Evolutionary conservation across 805 yeast species (phyloP).

Genomic region (Clavispora vitiphila): DNA sequence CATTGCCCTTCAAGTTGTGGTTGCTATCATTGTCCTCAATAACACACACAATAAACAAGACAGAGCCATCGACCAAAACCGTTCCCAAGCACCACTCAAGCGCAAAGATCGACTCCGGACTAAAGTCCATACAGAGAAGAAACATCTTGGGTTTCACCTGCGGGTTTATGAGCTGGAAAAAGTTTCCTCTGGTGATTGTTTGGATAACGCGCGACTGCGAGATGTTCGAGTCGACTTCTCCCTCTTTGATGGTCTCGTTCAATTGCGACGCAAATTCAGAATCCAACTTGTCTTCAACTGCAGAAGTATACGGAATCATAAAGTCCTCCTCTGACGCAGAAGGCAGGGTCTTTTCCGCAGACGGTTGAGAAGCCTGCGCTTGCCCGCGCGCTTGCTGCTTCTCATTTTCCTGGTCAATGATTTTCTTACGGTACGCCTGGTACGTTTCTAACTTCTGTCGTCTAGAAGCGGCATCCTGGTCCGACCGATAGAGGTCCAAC

Average conservation of each 20-base stretch:
- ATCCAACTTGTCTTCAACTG: constrained; percentile 60
- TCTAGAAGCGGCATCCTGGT: constrained; percentile 46
- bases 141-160: constrained; percentile 52
- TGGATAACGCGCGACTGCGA: constrained; percentile 58
- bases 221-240: constrained; percentile 50
- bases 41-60: constrained; percentile 65
- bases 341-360: constrained; percentile 3
- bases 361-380: constrained; percentile 1
- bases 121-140: constrained; percentile 73
- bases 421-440: constrained; percentile 52
- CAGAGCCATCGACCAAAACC: constrained; percentile 75
- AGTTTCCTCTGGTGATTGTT: constrained; percentile 65
- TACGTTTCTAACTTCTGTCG: constrained; percentile 52
- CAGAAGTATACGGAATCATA: constrained; percentile 63
- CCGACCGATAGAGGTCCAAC: constrained; percentile 38
- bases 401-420: constrained; percentile 55
- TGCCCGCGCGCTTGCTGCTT: constrained; percentile 12
- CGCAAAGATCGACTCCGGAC: constrained; percentile 79
- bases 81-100: constrained; percentile 88
- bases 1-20: constrained; percentile 38
- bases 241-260: constrained; percentile 49
- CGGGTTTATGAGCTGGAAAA: constrained; percentile 47
- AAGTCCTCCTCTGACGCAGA: constrained; percentile 21
- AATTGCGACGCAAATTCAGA: constrained; percentile 51
- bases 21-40: constrained; percentile 38